Evolutionary conservation across 768 basidiomycete species (phyloP).

Genomic region (Mrakia gelida): DNA sequence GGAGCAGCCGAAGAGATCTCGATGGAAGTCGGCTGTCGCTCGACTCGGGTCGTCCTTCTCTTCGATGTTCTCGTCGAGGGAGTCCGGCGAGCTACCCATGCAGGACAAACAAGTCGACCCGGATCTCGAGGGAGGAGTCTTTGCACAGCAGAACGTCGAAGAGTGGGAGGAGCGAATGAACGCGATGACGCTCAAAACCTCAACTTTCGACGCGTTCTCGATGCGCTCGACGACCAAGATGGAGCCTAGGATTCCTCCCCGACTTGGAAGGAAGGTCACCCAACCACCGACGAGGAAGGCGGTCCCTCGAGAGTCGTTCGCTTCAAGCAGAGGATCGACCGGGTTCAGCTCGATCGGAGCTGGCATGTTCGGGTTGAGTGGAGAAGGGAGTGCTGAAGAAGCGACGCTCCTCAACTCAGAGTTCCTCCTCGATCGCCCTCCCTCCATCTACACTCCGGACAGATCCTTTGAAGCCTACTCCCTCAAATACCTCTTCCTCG

Average conservation of each 20-base stretch:
- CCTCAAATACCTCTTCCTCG: neutral
- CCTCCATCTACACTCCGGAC: neutral
- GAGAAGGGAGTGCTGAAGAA: neutral
- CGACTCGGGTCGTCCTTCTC: neutral
- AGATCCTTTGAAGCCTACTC: neutral
- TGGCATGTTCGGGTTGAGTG: neutral
- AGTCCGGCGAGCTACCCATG: neutral
- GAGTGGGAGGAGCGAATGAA: neutral
- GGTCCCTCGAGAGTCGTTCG: neutral
- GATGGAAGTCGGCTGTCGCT: neutral
- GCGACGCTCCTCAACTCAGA: neutral
- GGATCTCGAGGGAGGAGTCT: neutral
- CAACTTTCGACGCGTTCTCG: neutral
- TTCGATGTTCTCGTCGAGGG: neutral
- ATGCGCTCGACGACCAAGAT: neutral
- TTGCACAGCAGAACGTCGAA: neutral
- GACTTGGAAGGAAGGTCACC: neutral
- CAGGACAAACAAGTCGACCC: neutral
- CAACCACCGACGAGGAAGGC: neutral
- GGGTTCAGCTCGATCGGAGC: neutral
- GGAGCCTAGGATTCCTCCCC: neutral
- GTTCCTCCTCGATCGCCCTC: neutral
- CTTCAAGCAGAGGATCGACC: neutral
- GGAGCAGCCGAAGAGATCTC: neutral
- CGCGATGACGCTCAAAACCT: neutral